phyloP scores from a whole-genome alignment of 1,284 basidiomycete genomes.

The Sporisorium reilianum region DNA sequence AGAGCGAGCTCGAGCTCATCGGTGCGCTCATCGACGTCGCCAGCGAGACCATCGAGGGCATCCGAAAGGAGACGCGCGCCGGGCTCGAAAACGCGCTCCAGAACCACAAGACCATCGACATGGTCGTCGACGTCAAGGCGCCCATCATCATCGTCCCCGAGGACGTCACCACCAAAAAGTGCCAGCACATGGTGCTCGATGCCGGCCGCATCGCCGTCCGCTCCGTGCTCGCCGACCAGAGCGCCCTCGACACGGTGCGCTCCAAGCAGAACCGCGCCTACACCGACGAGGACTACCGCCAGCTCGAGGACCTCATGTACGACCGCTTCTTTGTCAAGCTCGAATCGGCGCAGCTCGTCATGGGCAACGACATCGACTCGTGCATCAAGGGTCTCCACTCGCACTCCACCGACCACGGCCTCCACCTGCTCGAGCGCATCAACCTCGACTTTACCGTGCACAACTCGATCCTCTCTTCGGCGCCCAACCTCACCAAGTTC shows the following conservation, averaged over 20 bases:
- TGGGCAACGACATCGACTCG: slow-evolving; percentile 85
- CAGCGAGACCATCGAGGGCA: slow-evolving; percentile 91
- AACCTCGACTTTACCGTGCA: slow-evolving; percentile 91
- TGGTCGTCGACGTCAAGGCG: slow-evolving; percentile 95
- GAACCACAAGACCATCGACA: slow-evolving; percentile 93
- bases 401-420: slow-evolving; percentile 74
- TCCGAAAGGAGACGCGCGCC: slow-evolving; percentile 93
- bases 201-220: slow-evolving; percentile 96
- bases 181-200: slow-evolving; percentile 91
- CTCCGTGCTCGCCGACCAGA: slow-evolving; percentile 88
- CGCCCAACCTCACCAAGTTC: slow-evolving; percentile 86
- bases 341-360: slow-evolving; percentile 89
- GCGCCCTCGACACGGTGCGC: slow-evolving; percentile 82
- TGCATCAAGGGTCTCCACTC: slow-evolving; percentile 75
- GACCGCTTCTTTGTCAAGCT: slow-evolving; percentile 89
- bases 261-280: slow-evolving; percentile 88
- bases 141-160: slow-evolving; percentile 98
- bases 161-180: slow-evolving; percentile 78
- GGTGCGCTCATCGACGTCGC: slow-evolving; percentile 80
- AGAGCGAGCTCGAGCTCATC: slow-evolving; percentile 94
- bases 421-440: slow-evolving; percentile 88
- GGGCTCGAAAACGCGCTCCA: slow-evolving; percentile 93
- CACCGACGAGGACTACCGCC: slow-evolving; percentile 86
- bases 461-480: slow-evolving; percentile 91
- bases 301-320: slow-evolving; percentile 95